These are phyloP conservation scores for Leccinum variicolor DNA, from an alignment of 768 basidiomycete species.

Conservation along the genomic window DNA sequence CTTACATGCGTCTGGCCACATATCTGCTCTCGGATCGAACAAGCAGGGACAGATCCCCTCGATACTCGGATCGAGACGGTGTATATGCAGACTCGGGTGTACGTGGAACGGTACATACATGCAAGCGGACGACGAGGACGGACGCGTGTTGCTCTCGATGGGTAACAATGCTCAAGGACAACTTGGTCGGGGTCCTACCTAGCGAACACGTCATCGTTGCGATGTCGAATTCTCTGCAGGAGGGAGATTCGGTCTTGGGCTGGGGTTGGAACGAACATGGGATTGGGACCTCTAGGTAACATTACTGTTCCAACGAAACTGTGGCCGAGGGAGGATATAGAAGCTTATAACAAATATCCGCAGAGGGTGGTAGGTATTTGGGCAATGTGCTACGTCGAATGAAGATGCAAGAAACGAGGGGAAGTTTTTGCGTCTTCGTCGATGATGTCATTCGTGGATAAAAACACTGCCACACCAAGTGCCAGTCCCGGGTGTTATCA, in stretches of 20 bases:
- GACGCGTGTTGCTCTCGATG: conserved; percentile 41
- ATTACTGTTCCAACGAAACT: conserved; percentile 46
- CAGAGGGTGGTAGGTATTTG: conserved; percentile 21
- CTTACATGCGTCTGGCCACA: conserved; percentile 41
- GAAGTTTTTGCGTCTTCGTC: conserved; percentile 47
- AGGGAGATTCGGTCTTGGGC: conserved; percentile 53
- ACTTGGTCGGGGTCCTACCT: conserved; percentile 43
- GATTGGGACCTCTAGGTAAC: conserved; percentile 59
- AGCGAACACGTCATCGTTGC: conserved; percentile 84
- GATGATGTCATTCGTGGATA: too few species aligned
- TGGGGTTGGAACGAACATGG: conserved; percentile 99
- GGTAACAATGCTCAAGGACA: conserved; percentile 62
- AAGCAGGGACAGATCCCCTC: conserved; percentile 61
- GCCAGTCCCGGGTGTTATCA: too few species aligned
- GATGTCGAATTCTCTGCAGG: conserved; percentile 16
- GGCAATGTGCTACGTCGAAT: conserved; percentile 31
- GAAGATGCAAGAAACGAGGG: conserved; percentile 1
- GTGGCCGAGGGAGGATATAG: conserved; percentile 41
- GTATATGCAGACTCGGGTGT: conserved; percentile 43
- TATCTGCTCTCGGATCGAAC: conserved; percentile 64
- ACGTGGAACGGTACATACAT: conserved; percentile 83
- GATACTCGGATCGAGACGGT: conserved; percentile 26
- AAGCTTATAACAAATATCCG: conserved; percentile 3
- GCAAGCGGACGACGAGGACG: conserved; percentile 20
- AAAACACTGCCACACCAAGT: too few species aligned